These are phyloP conservation scores for Amphibolis antarctica DNA, from an alignment of 106 monocot species.

Conservation along the genomic window DNA sequence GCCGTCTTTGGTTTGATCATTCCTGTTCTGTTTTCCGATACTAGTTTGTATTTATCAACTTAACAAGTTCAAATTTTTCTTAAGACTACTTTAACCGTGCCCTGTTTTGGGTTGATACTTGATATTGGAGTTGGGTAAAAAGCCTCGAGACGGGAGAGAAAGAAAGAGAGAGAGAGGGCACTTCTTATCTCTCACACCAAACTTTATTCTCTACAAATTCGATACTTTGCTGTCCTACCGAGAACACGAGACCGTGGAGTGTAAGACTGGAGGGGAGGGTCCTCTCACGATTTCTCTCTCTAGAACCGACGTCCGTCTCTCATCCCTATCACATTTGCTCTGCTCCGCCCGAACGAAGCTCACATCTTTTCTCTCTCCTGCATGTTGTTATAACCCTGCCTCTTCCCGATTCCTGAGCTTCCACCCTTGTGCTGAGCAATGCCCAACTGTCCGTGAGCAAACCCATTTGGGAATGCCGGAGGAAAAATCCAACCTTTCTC, in stretches of 20 bases:
- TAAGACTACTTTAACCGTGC: not conserved
- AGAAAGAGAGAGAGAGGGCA: conserved; percentile 13
- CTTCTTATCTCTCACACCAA: not conserved
- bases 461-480: not conserved
- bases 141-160: conserved; percentile 14
- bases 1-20: too few species aligned
- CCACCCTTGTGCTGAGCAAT: not conserved
- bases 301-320: not conserved
- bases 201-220: conserved; percentile 50
- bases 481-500: conserved; percentile 9
- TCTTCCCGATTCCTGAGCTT: conserved; percentile 7
- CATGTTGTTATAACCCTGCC: conserved; percentile 1
- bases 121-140: conserved; percentile 30
- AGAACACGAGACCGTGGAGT: conserved; percentile 14
- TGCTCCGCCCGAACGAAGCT: conserved; percentile 14
- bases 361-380: conserved; percentile 14
- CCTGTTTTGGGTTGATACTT: conserved; percentile 11
- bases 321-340: not conserved
- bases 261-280: not conserved
- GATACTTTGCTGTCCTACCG: conserved; percentile 23
- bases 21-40: not conserved
- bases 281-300: conserved; percentile 10
- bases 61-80: not conserved
- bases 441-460: not conserved
- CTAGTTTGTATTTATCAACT: not conserved